Evolutionary conservation across 139 green algal genomes (phyloP).

Genomic region (Asterochloris sp.): DNA sequence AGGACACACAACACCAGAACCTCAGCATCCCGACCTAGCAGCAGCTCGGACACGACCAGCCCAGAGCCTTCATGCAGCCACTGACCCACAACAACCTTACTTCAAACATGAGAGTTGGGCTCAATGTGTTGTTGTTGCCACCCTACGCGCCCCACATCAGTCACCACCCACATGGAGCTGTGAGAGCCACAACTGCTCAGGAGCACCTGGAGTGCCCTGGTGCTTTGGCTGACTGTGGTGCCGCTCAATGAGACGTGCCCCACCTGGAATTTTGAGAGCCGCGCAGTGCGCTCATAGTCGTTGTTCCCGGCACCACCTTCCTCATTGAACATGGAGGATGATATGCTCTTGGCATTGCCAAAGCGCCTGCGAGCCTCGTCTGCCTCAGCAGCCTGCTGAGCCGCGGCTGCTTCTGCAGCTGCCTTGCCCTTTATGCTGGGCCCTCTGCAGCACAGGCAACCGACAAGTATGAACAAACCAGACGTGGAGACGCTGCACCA

Average conservation of each 20-base stretch:
- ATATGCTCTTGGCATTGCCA: constrained; percentile 89
- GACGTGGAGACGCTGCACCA: too few relatives aligned
- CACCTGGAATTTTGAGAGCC: constrained; percentile 41
- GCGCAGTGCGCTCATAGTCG: constrained; percentile 49
- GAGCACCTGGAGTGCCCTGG: not conserved
- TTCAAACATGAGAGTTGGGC: too few relatives aligned
- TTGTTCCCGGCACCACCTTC: constrained; percentile 25
- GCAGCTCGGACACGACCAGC: too few relatives aligned
- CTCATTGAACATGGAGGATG: constrained; percentile 51
- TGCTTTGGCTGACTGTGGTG: not conserved
- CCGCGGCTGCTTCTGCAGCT: constrained; percentile 14
- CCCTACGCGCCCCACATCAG: not conserved
- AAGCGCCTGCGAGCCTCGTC: constrained; percentile 70
- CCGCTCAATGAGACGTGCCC: not conserved
- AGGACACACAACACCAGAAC: too few relatives aligned
- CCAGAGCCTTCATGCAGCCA: too few relatives aligned
- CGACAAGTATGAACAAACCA: too few relatives aligned
- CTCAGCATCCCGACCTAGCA: too few relatives aligned
- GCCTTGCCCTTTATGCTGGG: not conserved
- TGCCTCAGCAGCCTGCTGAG: constrained; percentile 45
- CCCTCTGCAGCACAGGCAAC: too few relatives aligned
- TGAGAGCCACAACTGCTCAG: not conserved
- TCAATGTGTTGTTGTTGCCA: not conserved
- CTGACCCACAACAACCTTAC: too few relatives aligned
- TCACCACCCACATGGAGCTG: not conserved